phyloP scores from a whole-genome alignment of 2,329 filamentous ascomycete species.

The Cercospora sojina region DNA sequence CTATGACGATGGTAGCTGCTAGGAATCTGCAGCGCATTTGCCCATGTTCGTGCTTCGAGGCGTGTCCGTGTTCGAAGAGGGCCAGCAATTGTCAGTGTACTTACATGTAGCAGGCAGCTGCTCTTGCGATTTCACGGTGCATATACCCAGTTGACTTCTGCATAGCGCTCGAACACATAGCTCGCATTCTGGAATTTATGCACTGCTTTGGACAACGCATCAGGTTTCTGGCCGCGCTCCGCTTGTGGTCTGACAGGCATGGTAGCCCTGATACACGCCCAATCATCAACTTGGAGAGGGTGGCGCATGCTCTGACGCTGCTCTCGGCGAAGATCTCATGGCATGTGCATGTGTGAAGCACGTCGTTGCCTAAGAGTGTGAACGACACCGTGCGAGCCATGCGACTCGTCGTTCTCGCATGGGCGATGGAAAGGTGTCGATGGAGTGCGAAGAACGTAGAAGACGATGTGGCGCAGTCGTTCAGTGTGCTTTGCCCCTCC shows the following conservation, averaged over 20 bases:
- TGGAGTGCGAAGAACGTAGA: background rate
- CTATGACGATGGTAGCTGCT: background rate
- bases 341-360: background rate
- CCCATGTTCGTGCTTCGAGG: too few species aligned
- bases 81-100: background rate
- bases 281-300: background rate
- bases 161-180: background rate
- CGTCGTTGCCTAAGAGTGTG: background rate
- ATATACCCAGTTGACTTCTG: background rate
- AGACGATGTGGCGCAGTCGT: background rate
- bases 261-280: slow-evolving; percentile 5
- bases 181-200: background rate
- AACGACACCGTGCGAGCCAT: background rate
- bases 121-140: background rate
- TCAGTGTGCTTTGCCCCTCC: background rate
- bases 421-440: background rate
- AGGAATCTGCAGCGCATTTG: too few species aligned
- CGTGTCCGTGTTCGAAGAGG: background rate
- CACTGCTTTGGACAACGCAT: slow-evolving; percentile 1
- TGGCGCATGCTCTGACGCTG: background rate
- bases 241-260: background rate
- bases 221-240: background rate
- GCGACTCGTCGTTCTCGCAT: slow-evolving; percentile 1
- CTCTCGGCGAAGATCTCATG: background rate
- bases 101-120: background rate